Base-by-base conservation (phyloP, 2,329 filamentous ascomycete genomes). In the Ophiostoma himal-ulmi region DNA sequence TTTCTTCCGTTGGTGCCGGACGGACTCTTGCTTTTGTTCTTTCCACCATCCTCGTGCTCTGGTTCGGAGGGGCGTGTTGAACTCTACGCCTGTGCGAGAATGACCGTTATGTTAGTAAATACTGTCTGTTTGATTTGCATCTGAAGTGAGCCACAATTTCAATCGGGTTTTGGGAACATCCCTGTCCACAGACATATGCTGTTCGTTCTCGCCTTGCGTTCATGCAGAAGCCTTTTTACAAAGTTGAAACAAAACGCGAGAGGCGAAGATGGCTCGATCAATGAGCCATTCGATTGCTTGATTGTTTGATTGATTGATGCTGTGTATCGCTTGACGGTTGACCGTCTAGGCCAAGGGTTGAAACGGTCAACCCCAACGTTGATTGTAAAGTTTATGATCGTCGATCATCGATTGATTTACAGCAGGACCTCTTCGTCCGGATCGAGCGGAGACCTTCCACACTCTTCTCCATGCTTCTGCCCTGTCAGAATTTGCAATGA, bases 1-100 rank as follows among this genome's bases (percentile, higher is more conserved):
- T 62, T 62, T 62, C 57, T 62, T 62, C 57, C 57, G 57, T 34
- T 62, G 26, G 14, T 34, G 57, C 57, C 57, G 57, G 22, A 57
- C 57, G 26, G 57, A 26, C 52, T 11, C 7, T 17, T 13, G 8
- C 13, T 57, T 13, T 48, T n/a, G 17, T 48, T 17, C n/a, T 20
- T 20, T 20, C 44, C 20, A 7, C 6, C 30, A 30, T 48, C 14
- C 44, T 48, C 44, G 44, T 48, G 17, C 37, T 39, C 10, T 57
- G 10, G 22, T 57, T 57, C n/a, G n/a, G 57, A 34, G 57, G 57
- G 57, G 57, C 17, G 57, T 62, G 57, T 30, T 8, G 54, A 30
- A 30, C 17, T 52, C 17, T 52, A 52, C 44, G 44, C 44, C 17
- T 20, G 6, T 17, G 54, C 3, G 10, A 26, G 22, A 54, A 20